Base-by-base conservation (phyloP, 1,284 basidiomycete species). In the Ustilago curta region DNA sequence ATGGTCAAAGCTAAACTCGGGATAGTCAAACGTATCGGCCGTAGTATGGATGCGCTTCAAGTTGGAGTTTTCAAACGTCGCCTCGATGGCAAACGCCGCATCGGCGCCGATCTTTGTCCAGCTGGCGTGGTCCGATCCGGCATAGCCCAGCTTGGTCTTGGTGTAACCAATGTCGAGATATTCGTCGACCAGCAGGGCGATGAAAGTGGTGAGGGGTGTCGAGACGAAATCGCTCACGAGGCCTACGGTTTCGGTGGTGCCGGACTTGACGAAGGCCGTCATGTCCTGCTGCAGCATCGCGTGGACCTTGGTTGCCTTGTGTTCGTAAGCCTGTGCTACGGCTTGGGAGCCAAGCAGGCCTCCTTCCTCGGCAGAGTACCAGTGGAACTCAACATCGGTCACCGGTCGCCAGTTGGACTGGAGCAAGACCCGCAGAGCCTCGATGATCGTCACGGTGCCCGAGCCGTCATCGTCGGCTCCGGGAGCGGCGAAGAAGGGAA, bases 331-430 rank as follows among this genome's bases (percentile, higher is more conserved):
- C 77, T 89, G 88, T 32, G 94, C 95, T 49, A 99, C 90, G 11
- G 93, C 95, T 85, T 97, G 94, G 44, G 92, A 94, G 43, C 96
- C 96, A 59, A 99, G 91, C 35, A 98, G 89, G n/a, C 96, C 96
- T 47, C 91, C 86, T 87, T 97, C 94, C 82, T 97, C 94, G 50
- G 94, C 95, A 56, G 92, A 92, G 85, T 94, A 98, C 91, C 92
- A 99, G 85, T 97, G 95, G 86, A 97, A 96, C 84, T 98, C 95
- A 63, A 98, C 89, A 19, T 92, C 89, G 48, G 81, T 78, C 18
- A 87, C 86, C 23, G 96, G 94, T 21, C 86, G 88, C 87, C 92
- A 97, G 79, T 91, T 89, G 49, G 91, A 88, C n/a, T 89, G 88
- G 72, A 95, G 87, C 63, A 99, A 88, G 2, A 90, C 91, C 37